A percentile compares a stretch with the other conserved stretches of the same genome.
These are phyloP conservation scores for sunflower (Helianthus annuus) DNA, from an alignment of 129 eudicot genomes.

Conservation along the genomic window DNA sequence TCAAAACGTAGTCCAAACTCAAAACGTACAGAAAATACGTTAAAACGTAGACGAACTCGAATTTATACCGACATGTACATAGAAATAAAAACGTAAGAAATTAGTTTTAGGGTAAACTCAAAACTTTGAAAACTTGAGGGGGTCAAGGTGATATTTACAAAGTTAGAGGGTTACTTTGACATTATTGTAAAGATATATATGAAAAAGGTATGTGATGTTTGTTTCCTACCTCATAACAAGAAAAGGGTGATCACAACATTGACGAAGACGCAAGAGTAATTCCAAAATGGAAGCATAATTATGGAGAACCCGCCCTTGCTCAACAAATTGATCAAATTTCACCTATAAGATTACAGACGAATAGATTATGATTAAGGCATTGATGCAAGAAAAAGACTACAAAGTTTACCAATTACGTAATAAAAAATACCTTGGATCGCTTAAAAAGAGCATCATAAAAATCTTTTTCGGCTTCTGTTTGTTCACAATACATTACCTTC, in stretches of 20 bases:
- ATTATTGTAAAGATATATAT: not conserved
- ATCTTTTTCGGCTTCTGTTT: conserved; percentile 86
- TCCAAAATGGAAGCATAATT: conserved; percentile 97
- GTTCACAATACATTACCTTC: conserved; percentile 79
- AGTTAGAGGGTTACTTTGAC: too few species aligned
- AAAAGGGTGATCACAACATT: conserved; percentile 98
- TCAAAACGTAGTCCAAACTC: too few species aligned
- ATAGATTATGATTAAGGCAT: not conserved
- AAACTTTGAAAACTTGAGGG: too few species aligned
- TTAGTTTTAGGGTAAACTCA: too few species aligned
- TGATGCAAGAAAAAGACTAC: conserved; percentile 14
- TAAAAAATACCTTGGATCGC: conserved; percentile 70
- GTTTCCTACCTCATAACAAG: conserved; percentile 86
- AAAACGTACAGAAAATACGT: too few species aligned
- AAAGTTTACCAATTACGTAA: not conserved
- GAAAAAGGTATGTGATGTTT: not conserved
- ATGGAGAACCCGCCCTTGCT: conserved; percentile 96
- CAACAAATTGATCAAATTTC: conserved; percentile 92
- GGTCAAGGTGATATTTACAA: too few species aligned
- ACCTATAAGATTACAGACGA: conserved; percentile 51
- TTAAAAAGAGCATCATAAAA: conserved; percentile 94
- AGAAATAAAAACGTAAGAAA: too few species aligned
- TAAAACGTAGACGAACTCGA: too few species aligned
- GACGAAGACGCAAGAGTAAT: conserved; percentile 92
- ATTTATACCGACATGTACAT: too few species aligned